Evolutionary conservation across 352 stramenopile genomes (phyloP), one percentile per base, ranked within the genome.

Genomic region (Pythium utonaiense): DNA sequence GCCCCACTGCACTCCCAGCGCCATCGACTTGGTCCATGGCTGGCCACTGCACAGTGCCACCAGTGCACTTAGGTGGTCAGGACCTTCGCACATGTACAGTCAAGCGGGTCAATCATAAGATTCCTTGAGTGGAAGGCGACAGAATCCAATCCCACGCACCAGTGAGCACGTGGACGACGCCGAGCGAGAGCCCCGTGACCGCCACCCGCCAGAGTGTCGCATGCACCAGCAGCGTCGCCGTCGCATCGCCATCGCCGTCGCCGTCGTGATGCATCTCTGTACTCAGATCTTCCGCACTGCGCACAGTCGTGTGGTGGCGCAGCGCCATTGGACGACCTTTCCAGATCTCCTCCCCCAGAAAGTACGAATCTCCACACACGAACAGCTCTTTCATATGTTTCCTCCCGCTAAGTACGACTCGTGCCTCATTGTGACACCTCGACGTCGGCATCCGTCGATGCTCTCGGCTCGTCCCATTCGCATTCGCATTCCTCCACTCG

Each of bases 51-150:
- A 88, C 8, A 97, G 78, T 48, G 89, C 95, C 9, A 87, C 88
- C 7, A 97, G 60, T 16, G 90, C 90, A 19, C 80, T 86, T 1
- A 98, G 64, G 67, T 98, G 90, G 58, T 97, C 91, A 0, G 92
- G 91, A 22, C 84, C 85, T 85, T n/a, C n/a, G n/a, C n/a, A n/a
- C n/a, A n/a, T n/a, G n/a, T n/a, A n/a, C n/a, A n/a, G n/a, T n/a
- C n/a, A n/a, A n/a, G n/a, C n/a, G n/a, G n/a, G n/a, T n/a, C n/a
- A n/a, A n/a, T n/a, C n/a, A n/a, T n/a, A n/a, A 45, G 16, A 45
- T 45, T 45, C 9, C 1, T 5, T 21, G 16, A 36, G 12, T 40
- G 17, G 36, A n/a, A n/a, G n/a, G n/a, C n/a, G n/a, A n/a, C n/a
- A n/a, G 19, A 4, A 42, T 19, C 22, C 6, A 17, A 6, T 3